Evolutionary conservation across 768 basidiomycete species (phyloP).

Genomic region (Naganishia randhawae): DNA sequence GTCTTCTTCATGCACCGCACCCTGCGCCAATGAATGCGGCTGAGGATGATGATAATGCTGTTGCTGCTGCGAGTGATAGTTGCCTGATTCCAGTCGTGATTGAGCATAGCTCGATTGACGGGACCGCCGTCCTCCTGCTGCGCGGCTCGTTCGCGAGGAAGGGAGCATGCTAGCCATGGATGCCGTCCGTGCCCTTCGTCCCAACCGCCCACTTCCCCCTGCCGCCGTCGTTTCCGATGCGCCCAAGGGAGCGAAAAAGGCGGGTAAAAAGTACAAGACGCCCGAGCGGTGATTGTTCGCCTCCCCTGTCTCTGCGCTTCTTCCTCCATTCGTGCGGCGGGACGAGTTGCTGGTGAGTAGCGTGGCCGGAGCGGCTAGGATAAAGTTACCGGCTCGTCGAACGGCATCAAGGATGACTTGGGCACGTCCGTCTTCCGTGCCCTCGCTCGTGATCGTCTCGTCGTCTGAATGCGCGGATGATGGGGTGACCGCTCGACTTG

Average conservation of each 20-base stretch:
- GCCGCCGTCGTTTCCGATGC: not conserved
- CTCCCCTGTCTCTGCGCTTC: not conserved
- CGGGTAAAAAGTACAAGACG: conserved; percentile 36
- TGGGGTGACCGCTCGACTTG: conserved; percentile 11
- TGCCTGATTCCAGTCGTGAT: not conserved
- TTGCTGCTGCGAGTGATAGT: not conserved
- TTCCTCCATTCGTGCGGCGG: not conserved
- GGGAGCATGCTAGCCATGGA: conserved; percentile 28
- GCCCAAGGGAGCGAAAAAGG: conserved; percentile 30
- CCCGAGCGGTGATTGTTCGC: conserved; percentile 12
- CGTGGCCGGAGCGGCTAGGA: conserved; percentile 39
- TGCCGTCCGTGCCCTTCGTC: conserved; percentile 18
- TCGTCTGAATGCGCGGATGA: conserved; percentile 19
- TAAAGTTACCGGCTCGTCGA: conserved; percentile 40
- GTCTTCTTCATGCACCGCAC: not conserved
- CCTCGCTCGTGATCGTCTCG: conserved; percentile 8
- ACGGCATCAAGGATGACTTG: conserved; percentile 22
- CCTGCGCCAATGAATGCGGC: conserved; percentile 1
- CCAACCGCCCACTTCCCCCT: not conserved
- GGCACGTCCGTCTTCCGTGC: conserved; percentile 1
- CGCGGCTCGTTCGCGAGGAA: conserved; percentile 5
- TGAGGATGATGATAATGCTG: not conserved
- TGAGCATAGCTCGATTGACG: conserved; percentile 3
- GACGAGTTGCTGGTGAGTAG: conserved; percentile 15
- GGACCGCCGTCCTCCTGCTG: not conserved